A percentile compares a stretch with the other conserved stretches of the same genome.
phyloP scores from a whole-genome alignment of 495 filamentous ascomycete species.

The Bacidia gigantensis region DNA sequence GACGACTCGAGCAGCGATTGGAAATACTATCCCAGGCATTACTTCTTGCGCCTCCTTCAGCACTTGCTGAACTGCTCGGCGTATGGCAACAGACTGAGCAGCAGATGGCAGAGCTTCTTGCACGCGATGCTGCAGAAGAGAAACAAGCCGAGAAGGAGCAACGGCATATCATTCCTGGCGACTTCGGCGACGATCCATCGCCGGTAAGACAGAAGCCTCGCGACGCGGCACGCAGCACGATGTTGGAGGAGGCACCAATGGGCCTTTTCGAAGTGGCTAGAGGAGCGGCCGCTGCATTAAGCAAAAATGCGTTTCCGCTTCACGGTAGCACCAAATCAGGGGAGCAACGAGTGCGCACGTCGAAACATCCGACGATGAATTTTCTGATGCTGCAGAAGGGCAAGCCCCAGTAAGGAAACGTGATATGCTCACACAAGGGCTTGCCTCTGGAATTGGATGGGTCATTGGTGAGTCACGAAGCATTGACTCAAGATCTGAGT shows the following conservation, averaged over 20 bases:
- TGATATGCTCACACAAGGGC: slow-evolving; percentile 60
- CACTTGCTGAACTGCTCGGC: slow-evolving; percentile 71
- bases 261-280: slow-evolving; percentile 85
- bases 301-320: slow-evolving; percentile 47
- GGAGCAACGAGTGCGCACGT: background rate
- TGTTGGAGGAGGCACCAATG: slow-evolving; percentile 71
- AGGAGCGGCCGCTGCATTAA: slow-evolving; percentile 62
- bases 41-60: slow-evolving; percentile 60
- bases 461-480: slow-evolving; percentile 44
- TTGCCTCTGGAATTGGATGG: slow-evolving; percentile 79
- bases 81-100: slow-evolving; percentile 81
- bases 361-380: slow-evolving; percentile 16
- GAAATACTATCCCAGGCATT: slow-evolving; percentile 81
- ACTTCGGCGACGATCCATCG: slow-evolving; percentile 31
- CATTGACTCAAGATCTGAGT: background rate
- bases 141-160: slow-evolving; percentile 57
- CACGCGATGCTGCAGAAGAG: slow-evolving; percentile 60
- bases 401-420: slow-evolving; percentile 53
- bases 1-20: slow-evolving; percentile 68
- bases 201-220: slow-evolving; percentile 29
- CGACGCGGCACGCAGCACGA: slow-evolving; percentile 21
- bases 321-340: slow-evolving; percentile 23
- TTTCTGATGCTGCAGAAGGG: slow-evolving; percentile 21
- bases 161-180: slow-evolving; percentile 53
- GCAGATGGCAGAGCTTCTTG: slow-evolving; percentile 55